Conservation (phyloP, 208 protist genomes). For the Tritrichomonas musculus region DNA sequence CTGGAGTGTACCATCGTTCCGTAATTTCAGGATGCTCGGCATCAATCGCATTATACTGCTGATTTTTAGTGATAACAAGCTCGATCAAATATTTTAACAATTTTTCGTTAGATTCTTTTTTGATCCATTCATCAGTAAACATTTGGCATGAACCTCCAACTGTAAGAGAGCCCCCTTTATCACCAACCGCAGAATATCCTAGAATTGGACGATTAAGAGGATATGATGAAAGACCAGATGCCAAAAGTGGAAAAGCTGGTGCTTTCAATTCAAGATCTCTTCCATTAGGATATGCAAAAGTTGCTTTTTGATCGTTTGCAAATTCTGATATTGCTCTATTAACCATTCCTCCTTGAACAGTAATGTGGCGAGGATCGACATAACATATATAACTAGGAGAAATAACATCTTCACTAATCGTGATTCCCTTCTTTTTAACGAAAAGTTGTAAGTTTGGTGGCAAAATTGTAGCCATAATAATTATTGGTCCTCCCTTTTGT, state of each 20-base stretch:
- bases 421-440: not conserved
- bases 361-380: not conserved
- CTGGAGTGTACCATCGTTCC: conserved; percentile 22
- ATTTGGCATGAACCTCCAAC: not conserved
- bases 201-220: not conserved
- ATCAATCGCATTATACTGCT: not conserved
- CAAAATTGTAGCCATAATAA: not conserved
- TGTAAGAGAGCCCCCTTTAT: not conserved
- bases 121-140: not conserved
- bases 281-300: conserved; percentile 11
- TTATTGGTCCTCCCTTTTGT: not conserved
- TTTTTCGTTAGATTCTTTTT: not conserved
- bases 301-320: not conserved
- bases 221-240: not conserved
- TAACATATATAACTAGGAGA: not conserved
- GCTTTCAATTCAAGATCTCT: not conserved
- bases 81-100: not conserved
- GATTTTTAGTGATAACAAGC: not conserved
- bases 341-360: not conserved
- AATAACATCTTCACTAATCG: not conserved
- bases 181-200: not conserved
- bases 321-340: not conserved
- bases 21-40: conserved; percentile 14
- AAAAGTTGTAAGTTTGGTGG: not conserved
- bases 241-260: not conserved